These are phyloP conservation scores for Lichtheimia ornata DNA, from an alignment of 371 early-diverging fungal genomes.

Conservation along the genomic window DNA sequence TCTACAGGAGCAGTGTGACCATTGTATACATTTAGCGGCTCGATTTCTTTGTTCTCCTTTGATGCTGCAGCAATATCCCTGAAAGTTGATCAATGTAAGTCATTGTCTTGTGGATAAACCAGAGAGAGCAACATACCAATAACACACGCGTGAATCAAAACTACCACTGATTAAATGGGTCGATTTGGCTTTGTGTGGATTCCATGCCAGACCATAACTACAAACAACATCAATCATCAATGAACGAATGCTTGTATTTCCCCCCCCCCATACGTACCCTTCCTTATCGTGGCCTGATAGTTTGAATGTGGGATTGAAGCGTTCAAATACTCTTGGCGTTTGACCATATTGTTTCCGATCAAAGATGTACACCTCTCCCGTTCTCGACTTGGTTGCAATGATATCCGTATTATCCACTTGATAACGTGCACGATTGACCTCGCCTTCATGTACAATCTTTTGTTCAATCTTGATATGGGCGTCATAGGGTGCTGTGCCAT, in stretches of 20 bases:
- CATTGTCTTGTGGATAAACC: neutral
- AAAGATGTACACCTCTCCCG: constrained; percentile 96
- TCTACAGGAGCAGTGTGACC: constrained; percentile 94
- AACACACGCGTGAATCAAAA: constrained; percentile 87
- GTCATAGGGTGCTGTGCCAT: constrained; percentile 52
- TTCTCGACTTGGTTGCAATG: constrained; percentile 95
- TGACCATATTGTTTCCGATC: constrained; percentile 95
- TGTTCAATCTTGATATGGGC: constrained; percentile 88
- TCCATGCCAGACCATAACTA: constrained; percentile 79
- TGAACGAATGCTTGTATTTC: no score
- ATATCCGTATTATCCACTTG: constrained; percentile 95
- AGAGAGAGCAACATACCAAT: constrained; percentile 56
- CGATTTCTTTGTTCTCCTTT: constrained; percentile 73
- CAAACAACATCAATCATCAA: neutral
- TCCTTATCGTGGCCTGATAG: constrained; percentile 94
- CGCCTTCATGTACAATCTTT: constrained; percentile 94
- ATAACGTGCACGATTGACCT: constrained; percentile 95
- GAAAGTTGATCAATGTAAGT: neutral
- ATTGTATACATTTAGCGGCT: constrained; percentile 73
- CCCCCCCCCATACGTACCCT: no score
- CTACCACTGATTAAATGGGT: constrained; percentile 80
- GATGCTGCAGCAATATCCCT: constrained; percentile 45
- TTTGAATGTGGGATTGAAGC: constrained; percentile 85
- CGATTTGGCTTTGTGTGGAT: constrained; percentile 53
- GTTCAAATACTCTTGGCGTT: constrained; percentile 70